Base-by-base conservation (phyloP, 1,284 basidiomycete genomes). In the Taiwanofungus camphoratus region DNA sequence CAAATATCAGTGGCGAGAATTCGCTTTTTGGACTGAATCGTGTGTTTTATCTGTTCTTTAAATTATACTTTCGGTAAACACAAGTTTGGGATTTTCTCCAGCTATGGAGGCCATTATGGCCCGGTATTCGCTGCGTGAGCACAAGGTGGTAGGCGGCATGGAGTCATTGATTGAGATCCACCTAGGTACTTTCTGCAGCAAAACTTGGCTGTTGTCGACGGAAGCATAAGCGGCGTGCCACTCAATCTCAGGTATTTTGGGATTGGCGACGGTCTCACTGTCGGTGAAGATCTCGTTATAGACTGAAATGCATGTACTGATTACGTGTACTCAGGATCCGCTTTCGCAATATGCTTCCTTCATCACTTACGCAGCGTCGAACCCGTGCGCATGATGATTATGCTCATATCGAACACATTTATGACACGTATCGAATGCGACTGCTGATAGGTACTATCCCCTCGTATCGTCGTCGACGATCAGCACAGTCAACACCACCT, bases 21-120 rank as follows among this genome's bases (percentile, higher is more conserved):
- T 82, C 44, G 79, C 74, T 8, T 68, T 82, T 41, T 82, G 77
- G 74, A 78, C 77, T 0, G 79, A 82, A 56, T 79, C 76, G 64
- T 77, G 51, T 39, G 59, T 54, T 41, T n/a, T n/a, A n/a, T n/a
- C n/a, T n/a, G n/a, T n/a, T n/a, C n/a, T n/a, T n/a, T n/a, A n/a
- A n/a, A n/a, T n/a, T n/a, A n/a, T n/a, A n/a, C n/a, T n/a, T n/a
- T n/a, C n/a, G n/a, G n/a, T n/a, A n/a, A n/a, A 9, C 27, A 9
- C 2, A 15, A 51, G 18, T 13, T 39, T n/a, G n/a, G 27, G 29
- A 20, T 13, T 11, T 36, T n/a, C n/a, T n/a, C n/a, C 21, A 76
- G 74, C 12, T 77, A 79, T 51, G 78, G 77, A 35, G 80, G 79
- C 4, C 79, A 82, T 52, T 82, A 82, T 52, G 80, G 77, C 1